These are phyloP conservation scores for Sisymbrium altissimum DNA, from an alignment of 345 rosid genomes.

Conservation along the genomic window DNA sequence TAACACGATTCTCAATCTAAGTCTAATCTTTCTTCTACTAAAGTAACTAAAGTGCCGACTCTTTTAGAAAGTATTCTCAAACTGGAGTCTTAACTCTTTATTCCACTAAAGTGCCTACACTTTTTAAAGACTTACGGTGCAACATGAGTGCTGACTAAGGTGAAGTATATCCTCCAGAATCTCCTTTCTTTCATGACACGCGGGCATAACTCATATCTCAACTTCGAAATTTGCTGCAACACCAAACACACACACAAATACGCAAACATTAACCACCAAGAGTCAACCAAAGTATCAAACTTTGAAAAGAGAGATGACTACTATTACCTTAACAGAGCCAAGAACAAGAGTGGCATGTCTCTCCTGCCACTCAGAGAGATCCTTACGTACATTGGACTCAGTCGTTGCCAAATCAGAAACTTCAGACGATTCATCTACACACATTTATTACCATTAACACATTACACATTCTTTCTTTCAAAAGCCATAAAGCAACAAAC, in stretches of 20 bases:
- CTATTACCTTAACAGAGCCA: constrained; percentile 87
- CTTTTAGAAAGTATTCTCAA: background rate
- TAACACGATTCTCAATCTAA: background rate
- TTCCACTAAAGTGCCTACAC: background rate
- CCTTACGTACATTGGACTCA: constrained; percentile 73
- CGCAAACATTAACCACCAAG: background rate
- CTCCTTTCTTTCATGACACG: constrained; percentile 86
- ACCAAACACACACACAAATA: constrained; percentile 6
- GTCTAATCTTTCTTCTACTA: background rate
- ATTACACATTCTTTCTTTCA: background rate
- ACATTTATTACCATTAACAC: constrained; percentile 1
- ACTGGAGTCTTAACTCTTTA: background rate
- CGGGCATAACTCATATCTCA: constrained; percentile 89
- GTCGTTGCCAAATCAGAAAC: constrained; percentile 40
- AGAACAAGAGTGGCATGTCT: constrained; percentile 94
- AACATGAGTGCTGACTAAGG: constrained; percentile 87
- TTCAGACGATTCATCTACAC: constrained; percentile 34
- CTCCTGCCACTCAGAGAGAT: constrained; percentile 96
- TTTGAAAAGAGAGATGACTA: too few species aligned
- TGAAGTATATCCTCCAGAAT: constrained; percentile 94
- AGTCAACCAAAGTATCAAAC: background rate
- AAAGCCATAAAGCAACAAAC: background rate
- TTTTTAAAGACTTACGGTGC: constrained; percentile 44
- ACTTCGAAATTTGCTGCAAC: constrained; percentile 72
- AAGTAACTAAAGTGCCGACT: background rate